Evolutionary conservation across 108 stramenopile species (phyloP).

Genomic region (Cyclostephanos tholiformis): DNA sequence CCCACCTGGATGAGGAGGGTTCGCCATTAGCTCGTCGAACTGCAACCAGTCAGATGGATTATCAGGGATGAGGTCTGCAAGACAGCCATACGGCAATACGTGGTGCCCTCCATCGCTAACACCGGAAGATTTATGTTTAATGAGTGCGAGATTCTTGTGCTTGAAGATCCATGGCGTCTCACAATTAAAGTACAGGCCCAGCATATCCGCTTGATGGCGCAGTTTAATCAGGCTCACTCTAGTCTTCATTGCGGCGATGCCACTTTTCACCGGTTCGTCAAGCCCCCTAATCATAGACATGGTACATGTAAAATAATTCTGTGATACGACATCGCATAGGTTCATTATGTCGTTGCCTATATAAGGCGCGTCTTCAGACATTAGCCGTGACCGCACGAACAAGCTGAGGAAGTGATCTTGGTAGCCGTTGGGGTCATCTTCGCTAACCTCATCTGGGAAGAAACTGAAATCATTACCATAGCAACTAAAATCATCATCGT

Average conservation of each 20-base stretch:
- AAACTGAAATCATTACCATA: conserved; percentile 32
- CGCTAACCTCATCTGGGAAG: conserved; percentile 64
- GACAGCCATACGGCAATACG: conserved; percentile 32
- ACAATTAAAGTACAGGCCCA: conserved; percentile 52
- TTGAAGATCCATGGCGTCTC: conserved; percentile 60
- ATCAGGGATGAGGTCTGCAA: conserved; percentile 73
- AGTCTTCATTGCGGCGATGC: conserved; percentile 44
- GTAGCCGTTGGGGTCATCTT: conserved; percentile 36
- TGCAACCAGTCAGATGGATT: conserved; percentile 78
- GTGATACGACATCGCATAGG: conserved; percentile 49
- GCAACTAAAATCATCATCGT: no score
- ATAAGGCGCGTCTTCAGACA: conserved; percentile 9
- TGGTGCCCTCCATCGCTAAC: neutral
- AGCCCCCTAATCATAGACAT: conserved; percentile 37
- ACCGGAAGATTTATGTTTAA: neutral
- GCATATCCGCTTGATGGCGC: conserved; percentile 67
- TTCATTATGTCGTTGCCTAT: conserved; percentile 74
- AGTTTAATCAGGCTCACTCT: conserved; percentile 68
- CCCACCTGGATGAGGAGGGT: conserved; percentile 38
- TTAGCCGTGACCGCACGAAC: conserved; percentile 23
- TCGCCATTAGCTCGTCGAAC: conserved; percentile 58
- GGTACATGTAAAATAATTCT: conserved; percentile 62
- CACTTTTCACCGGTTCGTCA: conserved; percentile 65
- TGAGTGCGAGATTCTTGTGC: conserved; percentile 21
- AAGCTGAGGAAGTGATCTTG: conserved; percentile 23